Evolutionary conservation across 2,329 filamentous ascomycete genomes (phyloP).

Genomic region (Sodiomyces alkalinus): DNA sequence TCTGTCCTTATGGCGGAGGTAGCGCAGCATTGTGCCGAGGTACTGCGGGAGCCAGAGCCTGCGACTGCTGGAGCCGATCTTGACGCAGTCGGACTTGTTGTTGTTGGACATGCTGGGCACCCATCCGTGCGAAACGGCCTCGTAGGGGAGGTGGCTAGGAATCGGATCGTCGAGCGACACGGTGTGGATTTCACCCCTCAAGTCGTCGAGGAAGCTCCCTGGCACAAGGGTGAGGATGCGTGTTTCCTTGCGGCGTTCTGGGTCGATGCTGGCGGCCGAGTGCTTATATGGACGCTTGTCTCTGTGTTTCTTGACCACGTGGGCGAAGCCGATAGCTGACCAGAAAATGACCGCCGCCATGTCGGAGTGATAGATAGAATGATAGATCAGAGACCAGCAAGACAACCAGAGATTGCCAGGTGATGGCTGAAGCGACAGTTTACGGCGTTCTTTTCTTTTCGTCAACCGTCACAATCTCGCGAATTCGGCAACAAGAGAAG

Average conservation of each 20-base stretch:
- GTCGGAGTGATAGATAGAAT: too few species aligned
- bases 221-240: background rate
- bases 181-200: conserved; percentile 1
- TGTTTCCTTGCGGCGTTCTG: background rate
- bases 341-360: conserved; percentile 2
- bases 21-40: conserved; percentile 1
- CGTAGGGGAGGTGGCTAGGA: conserved; percentile 4
- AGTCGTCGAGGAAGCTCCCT: conserved; percentile 1
- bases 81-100: conserved; percentile 1
- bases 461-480: too few species aligned
- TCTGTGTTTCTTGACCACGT: background rate
- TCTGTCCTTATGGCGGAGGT: conserved; percentile 1
- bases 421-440: too few species aligned
- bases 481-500: too few species aligned
- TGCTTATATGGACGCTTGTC: conserved; percentile 1
- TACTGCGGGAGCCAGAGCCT: conserved; percentile 1
- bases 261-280: background rate
- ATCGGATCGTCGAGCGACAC: conserved; percentile 3
- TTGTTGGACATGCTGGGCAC: conserved; percentile 2
- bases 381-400: too few species aligned
- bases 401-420: too few species aligned
- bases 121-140: conserved; percentile 8
- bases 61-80: background rate
- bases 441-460: too few species aligned
- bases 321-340: conserved; percentile 1